Conservation (phyloP, 1,284 basidiomycete species). For the Sutorius eximius region DNA sequence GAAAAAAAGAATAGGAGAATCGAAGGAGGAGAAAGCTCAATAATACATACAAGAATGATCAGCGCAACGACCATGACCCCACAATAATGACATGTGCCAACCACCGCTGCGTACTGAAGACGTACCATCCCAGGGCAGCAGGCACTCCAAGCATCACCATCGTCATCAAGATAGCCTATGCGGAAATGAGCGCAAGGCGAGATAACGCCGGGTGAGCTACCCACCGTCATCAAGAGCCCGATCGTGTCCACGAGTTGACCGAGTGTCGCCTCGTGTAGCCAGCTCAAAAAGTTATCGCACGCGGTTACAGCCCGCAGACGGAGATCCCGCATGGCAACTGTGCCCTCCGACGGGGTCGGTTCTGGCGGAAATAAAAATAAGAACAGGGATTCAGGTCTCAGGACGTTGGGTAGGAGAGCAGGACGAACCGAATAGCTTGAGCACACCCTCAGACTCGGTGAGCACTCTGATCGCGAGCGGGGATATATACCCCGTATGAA, state of each 20-base stretch:
- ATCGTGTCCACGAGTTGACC: conserved; percentile 25
- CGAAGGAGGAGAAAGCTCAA: too few species aligned
- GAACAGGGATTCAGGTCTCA: too few species aligned
- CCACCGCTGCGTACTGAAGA: conserved; percentile 12
- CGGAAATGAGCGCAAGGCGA: too few species aligned
- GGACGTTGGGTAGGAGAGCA: not conserved
- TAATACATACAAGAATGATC: not conserved
- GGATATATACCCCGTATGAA: conserved; percentile 27
- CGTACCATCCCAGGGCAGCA: conserved; percentile 22
- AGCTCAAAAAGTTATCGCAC: conserved; percentile 13
- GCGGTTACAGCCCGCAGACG: conserved; percentile 27
- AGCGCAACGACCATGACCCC: conserved; percentile 3
- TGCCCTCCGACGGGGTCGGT: conserved; percentile 29
- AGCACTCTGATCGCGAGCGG: conserved; percentile 30
- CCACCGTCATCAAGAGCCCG: conserved; percentile 22
- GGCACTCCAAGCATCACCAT: conserved; percentile 23
- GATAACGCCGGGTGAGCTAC: not conserved
- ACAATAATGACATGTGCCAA: conserved; percentile 8
- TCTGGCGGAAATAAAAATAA: conserved; percentile 12
- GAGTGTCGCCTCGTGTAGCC: conserved; percentile 27
- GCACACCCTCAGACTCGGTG: conserved; percentile 27
- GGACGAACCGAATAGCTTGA: conserved; percentile 32
- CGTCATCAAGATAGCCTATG: conserved; percentile 15
- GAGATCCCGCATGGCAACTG: conserved; percentile 21
- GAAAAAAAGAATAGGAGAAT: not conserved